Conservation (phyloP, 1,284 basidiomycete genomes). For the Xanthoconium separans region DNA sequence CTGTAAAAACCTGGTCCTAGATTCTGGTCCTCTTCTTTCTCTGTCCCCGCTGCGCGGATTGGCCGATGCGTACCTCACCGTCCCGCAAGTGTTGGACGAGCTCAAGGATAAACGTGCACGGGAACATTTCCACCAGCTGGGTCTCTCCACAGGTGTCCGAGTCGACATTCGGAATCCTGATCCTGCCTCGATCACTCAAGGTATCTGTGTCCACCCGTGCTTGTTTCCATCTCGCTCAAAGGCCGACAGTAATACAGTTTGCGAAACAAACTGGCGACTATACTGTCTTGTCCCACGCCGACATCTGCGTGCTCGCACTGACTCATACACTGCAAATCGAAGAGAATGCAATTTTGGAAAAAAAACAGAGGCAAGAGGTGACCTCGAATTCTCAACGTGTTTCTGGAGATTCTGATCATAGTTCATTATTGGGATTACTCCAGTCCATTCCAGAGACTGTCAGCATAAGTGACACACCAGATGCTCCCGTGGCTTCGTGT, state of each 20-base stretch:
- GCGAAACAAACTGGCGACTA: slow-evolving; percentile 98
- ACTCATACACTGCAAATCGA: slow-evolving; percentile 76
- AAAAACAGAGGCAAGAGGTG: slow-evolving; percentile 20
- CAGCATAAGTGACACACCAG: slow-evolving; percentile 42
- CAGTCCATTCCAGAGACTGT: slow-evolving; percentile 35
- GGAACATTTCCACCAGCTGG: slow-evolving; percentile 81
- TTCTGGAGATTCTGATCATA: neutral
- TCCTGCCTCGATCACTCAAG: slow-evolving; percentile 71
- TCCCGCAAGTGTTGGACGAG: slow-evolving; percentile 87
- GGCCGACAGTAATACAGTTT: slow-evolving; percentile 73
- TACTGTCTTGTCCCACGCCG: slow-evolving; percentile 87
- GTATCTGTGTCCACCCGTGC: slow-evolving; percentile 44
- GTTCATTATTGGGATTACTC: neutral
- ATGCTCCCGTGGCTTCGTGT: neutral
- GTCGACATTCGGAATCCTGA: slow-evolving; percentile 75
- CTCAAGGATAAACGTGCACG: slow-evolving; percentile 84
- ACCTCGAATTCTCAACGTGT: neutral
- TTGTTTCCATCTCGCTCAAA: slow-evolving; percentile 10
- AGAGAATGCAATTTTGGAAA: slow-evolving; percentile 22
- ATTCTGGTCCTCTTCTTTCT: slow-evolving; percentile 88
- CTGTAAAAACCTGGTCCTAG: slow-evolving; percentile 84
- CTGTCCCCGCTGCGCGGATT: slow-evolving; percentile 83
- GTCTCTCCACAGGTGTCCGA: slow-evolving; percentile 71
- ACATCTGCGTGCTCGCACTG: slow-evolving; percentile 90
- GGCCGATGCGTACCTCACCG: slow-evolving; percentile 80